Percentiles rank a stretch among this genome's conserved stretches.
Evolutionary conservation across 495 filamentous ascomycete genomes (phyloP).

Genomic region (Xylaria castorea): DNA sequence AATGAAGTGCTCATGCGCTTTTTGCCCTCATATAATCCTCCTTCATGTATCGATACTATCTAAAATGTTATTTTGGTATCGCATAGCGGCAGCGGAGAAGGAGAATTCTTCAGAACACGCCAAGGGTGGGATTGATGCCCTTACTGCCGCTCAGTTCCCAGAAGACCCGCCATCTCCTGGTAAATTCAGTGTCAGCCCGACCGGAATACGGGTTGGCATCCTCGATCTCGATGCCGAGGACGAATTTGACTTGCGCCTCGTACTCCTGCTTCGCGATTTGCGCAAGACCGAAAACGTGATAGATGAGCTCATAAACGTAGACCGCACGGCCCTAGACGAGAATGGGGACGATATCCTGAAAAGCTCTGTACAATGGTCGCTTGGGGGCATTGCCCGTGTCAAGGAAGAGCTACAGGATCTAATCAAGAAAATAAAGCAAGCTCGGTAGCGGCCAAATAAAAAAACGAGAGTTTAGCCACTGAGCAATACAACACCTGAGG

Average conservation of each 20-base stretch:
- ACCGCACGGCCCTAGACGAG: conserved; percentile 23
- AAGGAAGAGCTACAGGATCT: conserved; percentile 14
- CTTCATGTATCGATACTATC: conserved; percentile 25
- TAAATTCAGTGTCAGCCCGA: conserved; percentile 19
- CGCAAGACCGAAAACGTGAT: conserved; percentile 19
- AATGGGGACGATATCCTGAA: conserved; percentile 1
- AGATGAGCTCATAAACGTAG: conserved; percentile 25
- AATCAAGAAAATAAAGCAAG: neutral
- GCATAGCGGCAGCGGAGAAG: conserved; percentile 12
- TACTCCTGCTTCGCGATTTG: conserved; percentile 23
- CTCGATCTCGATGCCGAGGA: conserved; percentile 30
- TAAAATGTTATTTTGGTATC: conserved; percentile 27
- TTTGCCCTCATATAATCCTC: conserved; percentile 23
- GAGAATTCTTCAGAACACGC: neutral
- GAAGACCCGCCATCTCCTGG: conserved; percentile 3
- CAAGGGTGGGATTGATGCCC: neutral
- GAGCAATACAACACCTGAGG: neutral
- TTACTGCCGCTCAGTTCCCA: neutral
- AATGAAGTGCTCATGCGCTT: conserved; percentile 22
- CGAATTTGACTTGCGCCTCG: conserved; percentile 16
- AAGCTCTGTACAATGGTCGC: conserved; percentile 23
- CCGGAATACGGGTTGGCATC: conserved; percentile 23
- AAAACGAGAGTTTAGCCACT: neutral
- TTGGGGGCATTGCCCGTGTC: conserved; percentile 15
- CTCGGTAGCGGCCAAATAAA: neutral